Base-by-base conservation (phyloP, 1,284 basidiomycete species). In the Peniophora sp. region DNA sequence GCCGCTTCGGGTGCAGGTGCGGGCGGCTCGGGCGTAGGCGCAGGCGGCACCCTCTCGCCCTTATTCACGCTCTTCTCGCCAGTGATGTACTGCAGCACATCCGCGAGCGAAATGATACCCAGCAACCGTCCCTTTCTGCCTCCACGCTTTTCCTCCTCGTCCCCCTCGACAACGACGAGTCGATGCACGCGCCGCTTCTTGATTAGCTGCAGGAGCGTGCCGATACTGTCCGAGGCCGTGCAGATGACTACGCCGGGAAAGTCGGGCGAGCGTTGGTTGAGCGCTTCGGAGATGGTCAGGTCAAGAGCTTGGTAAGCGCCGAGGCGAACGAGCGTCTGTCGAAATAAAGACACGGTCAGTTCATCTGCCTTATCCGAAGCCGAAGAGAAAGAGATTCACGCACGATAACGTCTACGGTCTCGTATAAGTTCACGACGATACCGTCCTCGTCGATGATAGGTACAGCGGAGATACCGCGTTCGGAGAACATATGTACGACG, bases 391-490 rank as follows among this genome's bases (percentile, higher is more conserved):
- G 46, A 20, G 47, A 50, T 24, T 17, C 14, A 81, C 91, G 66
- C 68, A 96, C 93, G 57, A 99, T 97, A 48, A 99, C 96, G 71
- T 99, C 97, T 19, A 99, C 97, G 1, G 96, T 97, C 69, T 99
- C 97, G 67, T 99, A 99, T 44, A 99, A 69, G 65, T 99, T 96
- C 52, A 99, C 82, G 32, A 99, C 97, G 52, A 95, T 81, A 9
- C 96, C 97, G 2, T 94, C 81, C 52, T 91, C 85, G 62, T 97
- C 92, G 20, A 99, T 77, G 62, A 99, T 97, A 2, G 97, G 97
- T 10, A 99, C 96, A 2, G 96, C 95, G 20, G 92, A 96, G 59
- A 99, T 97, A 14, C 93, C 89, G 34, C 87, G 79, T 66, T 96
- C 92, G 1, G 92, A 97, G 65, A 99, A 99, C 88, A 97, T 94